These are phyloP conservation scores for Grosmannia serpens DNA, from an alignment of 2,329 filamentous ascomycete genomes.

Conservation along the genomic window DNA sequence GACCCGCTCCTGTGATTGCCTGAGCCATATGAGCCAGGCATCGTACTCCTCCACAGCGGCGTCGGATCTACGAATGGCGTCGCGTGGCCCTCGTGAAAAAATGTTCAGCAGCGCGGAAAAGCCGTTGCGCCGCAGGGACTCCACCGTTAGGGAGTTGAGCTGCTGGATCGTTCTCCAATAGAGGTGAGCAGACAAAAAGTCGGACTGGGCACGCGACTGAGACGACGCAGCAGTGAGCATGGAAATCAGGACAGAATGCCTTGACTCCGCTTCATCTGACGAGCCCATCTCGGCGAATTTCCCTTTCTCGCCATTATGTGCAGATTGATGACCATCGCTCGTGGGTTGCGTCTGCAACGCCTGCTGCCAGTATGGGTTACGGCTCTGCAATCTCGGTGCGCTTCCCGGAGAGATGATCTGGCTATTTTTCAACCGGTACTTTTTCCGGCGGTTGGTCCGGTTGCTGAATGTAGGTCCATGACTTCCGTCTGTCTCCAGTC, in stretches of 20 bases:
- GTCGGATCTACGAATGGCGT: constrained; percentile 57
- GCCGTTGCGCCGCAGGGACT: constrained; percentile 52
- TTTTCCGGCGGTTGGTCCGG: constrained; percentile 49
- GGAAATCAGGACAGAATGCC: constrained; percentile 39
- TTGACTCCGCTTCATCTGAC: constrained; percentile 28
- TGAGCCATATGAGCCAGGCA: constrained; percentile 72
- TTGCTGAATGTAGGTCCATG: constrained; percentile 57
- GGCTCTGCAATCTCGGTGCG: constrained; percentile 26
- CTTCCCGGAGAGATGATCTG: constrained; percentile 32
- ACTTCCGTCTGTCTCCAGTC: constrained; percentile 45
- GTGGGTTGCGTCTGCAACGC: background rate
- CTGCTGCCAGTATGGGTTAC: constrained; percentile 31
- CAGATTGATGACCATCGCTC: too few species aligned
- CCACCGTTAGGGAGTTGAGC: constrained; percentile 49
- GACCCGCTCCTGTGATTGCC: constrained; percentile 68
- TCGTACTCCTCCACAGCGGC: constrained; percentile 69
- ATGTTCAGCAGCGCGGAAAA: constrained; percentile 63
- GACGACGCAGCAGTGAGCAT: constrained; percentile 69
- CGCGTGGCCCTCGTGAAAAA: constrained; percentile 59
- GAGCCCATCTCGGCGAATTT: background rate
- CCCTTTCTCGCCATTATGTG: background rate
- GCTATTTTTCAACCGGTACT: constrained; percentile 50
- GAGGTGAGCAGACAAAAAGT: constrained; percentile 73
- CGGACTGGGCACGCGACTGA: constrained; percentile 65
- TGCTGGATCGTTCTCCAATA: constrained; percentile 78